Evolutionary conservation across 495 filamentous ascomycete genomes (phyloP), one percentile per base, ranked within the genome.

Genomic region (Astrothelium subdiscretum): DNA sequence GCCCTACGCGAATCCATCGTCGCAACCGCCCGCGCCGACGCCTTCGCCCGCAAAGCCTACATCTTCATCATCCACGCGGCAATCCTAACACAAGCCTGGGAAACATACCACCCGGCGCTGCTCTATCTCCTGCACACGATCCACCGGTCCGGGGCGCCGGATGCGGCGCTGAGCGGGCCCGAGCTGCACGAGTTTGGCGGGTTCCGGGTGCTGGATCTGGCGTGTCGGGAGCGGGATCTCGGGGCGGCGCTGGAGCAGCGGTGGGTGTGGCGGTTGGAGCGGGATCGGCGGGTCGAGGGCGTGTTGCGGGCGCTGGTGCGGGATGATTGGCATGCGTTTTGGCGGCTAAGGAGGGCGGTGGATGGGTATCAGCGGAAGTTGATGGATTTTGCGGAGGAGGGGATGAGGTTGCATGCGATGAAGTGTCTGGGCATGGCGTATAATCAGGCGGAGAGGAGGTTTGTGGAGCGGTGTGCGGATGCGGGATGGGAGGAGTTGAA

Each of bases 1-100:
- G 97, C 96, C 72, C 81, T 98, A 42, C 85, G 94, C 48, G 94
- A 98, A 77, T 90, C 84, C 48, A 83, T 97, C 58, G 83, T 92
- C 0, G 86, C 90, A 35, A 84, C 85, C 22, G 76, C 80, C 38
- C 86, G 90, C 31, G 69, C 73, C 54, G 89, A 92, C 65, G 20
- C 40, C 11, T 81, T 81, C 71, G 77, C 79, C 2, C 70, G 72
- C 51, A 68, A 66, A 29, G 75, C 70, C 3, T 81, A 81, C 67
- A 71, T 76, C 48, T 95, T 96, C 80, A 87, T 87, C 70, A 87
- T 92, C 66, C 87, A 90, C 57, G 77, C 90, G 20, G 84, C 89
- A 3, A 89, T 98, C 51, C 81, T 92, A 24, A 80, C 86, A 61
- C 84, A 83, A 60, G 85, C 92, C 63, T 83, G 82, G 65, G 91